Evolutionary conservation across 2,329 filamentous ascomycete genomes (phyloP).

Genomic region (Ceratocystiopsis brevicomis): DNA sequence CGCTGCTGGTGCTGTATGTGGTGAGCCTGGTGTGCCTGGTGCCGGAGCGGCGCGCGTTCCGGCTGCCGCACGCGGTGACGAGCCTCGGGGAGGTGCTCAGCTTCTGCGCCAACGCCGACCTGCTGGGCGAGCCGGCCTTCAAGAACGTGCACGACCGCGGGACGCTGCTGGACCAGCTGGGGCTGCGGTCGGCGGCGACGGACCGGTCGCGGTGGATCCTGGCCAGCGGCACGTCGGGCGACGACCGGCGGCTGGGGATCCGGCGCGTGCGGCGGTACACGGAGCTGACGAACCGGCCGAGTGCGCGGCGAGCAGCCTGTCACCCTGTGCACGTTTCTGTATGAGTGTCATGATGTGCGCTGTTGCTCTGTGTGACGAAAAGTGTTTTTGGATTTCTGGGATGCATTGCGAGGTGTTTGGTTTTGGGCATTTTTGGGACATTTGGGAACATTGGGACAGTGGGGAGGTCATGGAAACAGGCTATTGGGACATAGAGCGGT

Average conservation of each 20-base stretch:
- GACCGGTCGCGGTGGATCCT: slow-evolving; percentile 35
- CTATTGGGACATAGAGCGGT: too few relatives aligned
- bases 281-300: slow-evolving; percentile 15
- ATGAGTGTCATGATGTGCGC: too few relatives aligned
- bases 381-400: not conserved
- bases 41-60: slow-evolving; percentile 32
- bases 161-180: slow-evolving; percentile 51
- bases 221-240: slow-evolving; percentile 18
- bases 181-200: slow-evolving; percentile 27
- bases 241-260: slow-evolving; percentile 24
- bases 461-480: too few relatives aligned
- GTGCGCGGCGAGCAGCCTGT: slow-evolving; percentile 2
- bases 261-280: slow-evolving; percentile 26
- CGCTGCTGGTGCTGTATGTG: slow-evolving; percentile 51
- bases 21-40: slow-evolving; percentile 42
- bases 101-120: slow-evolving; percentile 54
- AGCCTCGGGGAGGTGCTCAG: slow-evolving; percentile 60
- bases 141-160: slow-evolving; percentile 42
- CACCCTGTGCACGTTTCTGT: too few relatives aligned
- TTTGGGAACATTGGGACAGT: too few relatives aligned
- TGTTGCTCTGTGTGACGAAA: not conserved
- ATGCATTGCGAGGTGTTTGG: not conserved
- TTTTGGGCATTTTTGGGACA: not conserved
- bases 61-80: slow-evolving; percentile 54
- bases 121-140: slow-evolving; percentile 57